Conservation (phyloP, 257 asterid species). For the Lycium ferocissimum region DNA sequence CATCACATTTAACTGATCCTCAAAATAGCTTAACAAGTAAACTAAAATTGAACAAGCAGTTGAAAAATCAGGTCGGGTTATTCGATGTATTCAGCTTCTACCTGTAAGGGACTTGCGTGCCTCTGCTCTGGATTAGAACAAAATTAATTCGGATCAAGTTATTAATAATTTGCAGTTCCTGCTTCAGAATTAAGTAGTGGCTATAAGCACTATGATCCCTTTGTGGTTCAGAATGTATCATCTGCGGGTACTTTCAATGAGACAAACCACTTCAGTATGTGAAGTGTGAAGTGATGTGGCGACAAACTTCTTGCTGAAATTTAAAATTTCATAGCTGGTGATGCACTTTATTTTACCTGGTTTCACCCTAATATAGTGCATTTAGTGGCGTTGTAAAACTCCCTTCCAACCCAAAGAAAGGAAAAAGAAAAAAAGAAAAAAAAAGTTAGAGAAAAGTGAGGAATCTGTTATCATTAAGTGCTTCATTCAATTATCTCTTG, state of each 20-base stretch:
- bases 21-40: conserved; percentile 10
- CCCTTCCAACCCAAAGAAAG: background rate
- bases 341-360: background rate
- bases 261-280: conserved; percentile 20
- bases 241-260: background rate
- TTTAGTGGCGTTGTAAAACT: background rate
- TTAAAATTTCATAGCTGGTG: background rate
- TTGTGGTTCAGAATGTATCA: conserved; percentile 3
- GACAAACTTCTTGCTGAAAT: conserved; percentile 12
- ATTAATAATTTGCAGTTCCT: background rate
- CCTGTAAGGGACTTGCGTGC: background rate
- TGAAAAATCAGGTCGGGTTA: background rate
- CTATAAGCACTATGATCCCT: background rate
- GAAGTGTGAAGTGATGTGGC: conserved; percentile 16
- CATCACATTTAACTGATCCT: background rate
- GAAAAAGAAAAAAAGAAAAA: background rate
- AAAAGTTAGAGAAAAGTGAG: background rate
- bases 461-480: background rate
- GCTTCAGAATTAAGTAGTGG: conserved; percentile 3
- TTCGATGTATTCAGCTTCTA: conserved; percentile 17
- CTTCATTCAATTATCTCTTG: background rate
- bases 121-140: background rate
- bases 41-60: background rate
- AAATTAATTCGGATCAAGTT: background rate
- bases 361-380: conserved; percentile 5